Evolutionary conservation across 2,329 filamentous ascomycete species (phyloP).

Genomic region (Trichophyton benhamiae): DNA sequence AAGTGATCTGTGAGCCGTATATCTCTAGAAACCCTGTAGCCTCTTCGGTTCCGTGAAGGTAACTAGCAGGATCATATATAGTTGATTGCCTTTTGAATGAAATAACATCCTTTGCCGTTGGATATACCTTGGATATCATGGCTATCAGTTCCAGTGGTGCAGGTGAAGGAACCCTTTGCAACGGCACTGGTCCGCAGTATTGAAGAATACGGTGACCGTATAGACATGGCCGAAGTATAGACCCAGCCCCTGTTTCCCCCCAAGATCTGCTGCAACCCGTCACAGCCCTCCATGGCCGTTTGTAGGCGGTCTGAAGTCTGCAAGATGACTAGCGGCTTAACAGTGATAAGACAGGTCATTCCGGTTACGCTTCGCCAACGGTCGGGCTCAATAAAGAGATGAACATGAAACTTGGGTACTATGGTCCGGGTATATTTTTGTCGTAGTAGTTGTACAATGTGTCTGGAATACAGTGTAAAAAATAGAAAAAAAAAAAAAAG

Average conservation of each 20-base stretch:
- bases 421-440: neutral
- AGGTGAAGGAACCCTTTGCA: constrained; percentile 81
- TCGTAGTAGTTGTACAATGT: neutral
- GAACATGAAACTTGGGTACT: neutral
- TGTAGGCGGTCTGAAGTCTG: constrained; percentile 61
- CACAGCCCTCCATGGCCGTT: constrained; percentile 89
- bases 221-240: constrained; percentile 55
- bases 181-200: constrained; percentile 93
- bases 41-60: too few relatives aligned
- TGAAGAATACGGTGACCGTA: constrained; percentile 59
- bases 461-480: neutral
- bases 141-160: constrained; percentile 91
- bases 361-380: constrained; percentile 93
- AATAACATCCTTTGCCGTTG: constrained; percentile 69
- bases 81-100: too few relatives aligned
- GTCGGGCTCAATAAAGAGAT: constrained; percentile 22
- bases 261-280: constrained; percentile 75
- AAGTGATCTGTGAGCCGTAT: neutral
- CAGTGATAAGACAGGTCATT: constrained; percentile 43
- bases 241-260: constrained; percentile 72
- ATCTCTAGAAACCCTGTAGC: too few relatives aligned
- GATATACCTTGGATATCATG: constrained; percentile 69
- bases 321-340: constrained; percentile 59
- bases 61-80: too few relatives aligned
- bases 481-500: neutral